Evolutionary conservation across 1,139 yeast species (phyloP).

Genomic region (Eremothecium coryli): DNA sequence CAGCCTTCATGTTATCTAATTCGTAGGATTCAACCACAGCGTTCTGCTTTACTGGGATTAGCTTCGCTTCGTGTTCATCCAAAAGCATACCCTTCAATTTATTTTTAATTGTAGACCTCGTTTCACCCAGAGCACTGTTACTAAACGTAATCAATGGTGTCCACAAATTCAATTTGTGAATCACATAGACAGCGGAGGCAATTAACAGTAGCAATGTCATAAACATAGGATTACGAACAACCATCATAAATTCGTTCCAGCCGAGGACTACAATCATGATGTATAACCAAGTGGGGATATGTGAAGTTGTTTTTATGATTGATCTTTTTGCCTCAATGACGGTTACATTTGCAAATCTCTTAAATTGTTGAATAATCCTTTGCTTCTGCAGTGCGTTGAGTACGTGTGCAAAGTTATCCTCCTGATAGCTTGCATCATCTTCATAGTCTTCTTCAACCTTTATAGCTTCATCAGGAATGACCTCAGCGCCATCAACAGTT

Average conservation of each 20-base stretch:
- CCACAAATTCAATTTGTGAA: conserved; percentile 64
- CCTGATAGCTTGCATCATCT: conserved; percentile 25
- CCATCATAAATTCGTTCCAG: conserved; percentile 92
- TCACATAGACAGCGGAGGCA: conserved; percentile 55
- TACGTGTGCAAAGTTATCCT: conserved; percentile 45
- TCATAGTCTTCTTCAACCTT: conserved; percentile 36
- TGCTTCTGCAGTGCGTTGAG: conserved; percentile 50
- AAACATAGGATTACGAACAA: conserved; percentile 72
- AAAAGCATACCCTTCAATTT: conserved; percentile 37
- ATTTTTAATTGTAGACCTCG: conserved; percentile 46
- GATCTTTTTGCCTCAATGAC: conserved; percentile 81
- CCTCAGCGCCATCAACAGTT: conserved; percentile 41
- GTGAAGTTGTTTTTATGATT: conserved; percentile 57
- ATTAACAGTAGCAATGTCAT: conserved; percentile 48
- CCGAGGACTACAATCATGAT: conserved; percentile 66
- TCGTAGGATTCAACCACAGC: conserved; percentile 13
- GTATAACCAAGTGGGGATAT: conserved; percentile 78
- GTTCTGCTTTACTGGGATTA: conserved; percentile 6
- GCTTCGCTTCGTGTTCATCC: conserved; percentile 23
- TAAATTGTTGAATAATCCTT: conserved; percentile 51
- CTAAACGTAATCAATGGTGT: conserved; percentile 62
- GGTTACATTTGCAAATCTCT: conserved; percentile 68
- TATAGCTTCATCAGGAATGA: conserved; percentile 44
- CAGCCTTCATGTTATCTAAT: conserved; percentile 10
- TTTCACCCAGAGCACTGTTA: conserved; percentile 49